Percentiles rank a stretch among this genome's conserved stretches.
Evolutionary conservation across 2,329 filamentous ascomycete genomes (phyloP).

Genomic region (Paracorniculantispora psalliotae): DNA sequence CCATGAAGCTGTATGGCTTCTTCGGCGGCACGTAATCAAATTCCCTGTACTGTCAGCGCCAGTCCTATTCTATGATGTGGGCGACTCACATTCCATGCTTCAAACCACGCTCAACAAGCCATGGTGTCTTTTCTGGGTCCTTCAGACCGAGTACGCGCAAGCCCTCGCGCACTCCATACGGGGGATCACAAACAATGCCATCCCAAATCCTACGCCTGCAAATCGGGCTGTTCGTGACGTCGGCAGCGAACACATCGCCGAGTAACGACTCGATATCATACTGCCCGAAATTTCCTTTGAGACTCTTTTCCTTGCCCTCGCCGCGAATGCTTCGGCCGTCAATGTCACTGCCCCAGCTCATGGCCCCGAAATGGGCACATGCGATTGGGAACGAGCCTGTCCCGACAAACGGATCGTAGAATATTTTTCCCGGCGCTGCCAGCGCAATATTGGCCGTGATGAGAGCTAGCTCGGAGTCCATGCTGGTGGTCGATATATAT

Average conservation of each 20-base stretch:
- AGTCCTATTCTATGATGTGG: not conserved
- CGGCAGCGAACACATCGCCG: slow-evolving; percentile 76
- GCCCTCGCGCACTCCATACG: slow-evolving; percentile 91
- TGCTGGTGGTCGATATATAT: slow-evolving; percentile 94
- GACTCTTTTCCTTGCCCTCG: slow-evolving; percentile 47
- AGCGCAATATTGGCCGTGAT: slow-evolving; percentile 88
- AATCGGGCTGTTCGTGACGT: slow-evolving; percentile 83
- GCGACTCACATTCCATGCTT: slow-evolving; percentile 59
- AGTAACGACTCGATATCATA: slow-evolving; percentile 65
- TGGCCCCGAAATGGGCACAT: slow-evolving; percentile 82
- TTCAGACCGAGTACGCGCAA: slow-evolving; percentile 78
- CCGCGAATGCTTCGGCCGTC: slow-evolving; percentile 86
- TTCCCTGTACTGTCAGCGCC: slow-evolving; percentile 17
- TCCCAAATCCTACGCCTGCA: slow-evolving; percentile 63
- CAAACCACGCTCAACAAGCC: slow-evolving; percentile 63
- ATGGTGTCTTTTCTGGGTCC: slow-evolving; percentile 56
- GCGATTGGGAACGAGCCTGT: slow-evolving; percentile 91
- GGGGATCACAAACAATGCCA: slow-evolving; percentile 91
- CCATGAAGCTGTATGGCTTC: slow-evolving; percentile 83
- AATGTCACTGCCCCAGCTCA: slow-evolving; percentile 84
- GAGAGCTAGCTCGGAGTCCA: slow-evolving; percentile 91
- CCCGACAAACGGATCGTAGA: slow-evolving; percentile 94
- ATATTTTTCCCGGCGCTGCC: slow-evolving; percentile 74
- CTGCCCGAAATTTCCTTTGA: slow-evolving; percentile 73
- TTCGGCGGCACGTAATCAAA: slow-evolving; percentile 80